Base-by-base conservation (phyloP, 2,329 filamentous ascomycete species). In the Beauveria caledonica region DNA sequence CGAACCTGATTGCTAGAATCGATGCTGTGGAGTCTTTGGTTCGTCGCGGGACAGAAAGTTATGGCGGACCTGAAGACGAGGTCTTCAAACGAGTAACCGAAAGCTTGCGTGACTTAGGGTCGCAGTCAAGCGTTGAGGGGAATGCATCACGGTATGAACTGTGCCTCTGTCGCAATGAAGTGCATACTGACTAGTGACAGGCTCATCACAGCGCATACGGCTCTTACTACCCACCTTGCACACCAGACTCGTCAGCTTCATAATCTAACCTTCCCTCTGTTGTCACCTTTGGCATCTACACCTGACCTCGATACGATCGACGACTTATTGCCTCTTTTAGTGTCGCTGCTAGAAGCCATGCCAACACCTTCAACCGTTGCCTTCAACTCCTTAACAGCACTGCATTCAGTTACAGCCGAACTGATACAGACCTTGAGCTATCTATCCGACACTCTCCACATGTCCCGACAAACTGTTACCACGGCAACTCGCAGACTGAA, bases 381-480 rank as follows among this genome's bases (percentile, higher is more conserved):
- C 1, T 81, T 88, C 66, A 80, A 81, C 66, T 89, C 88, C 10
- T 76, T 92, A 50, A 80, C 85, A 61, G 81, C 84, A 23, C 80
- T 93, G 56, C 86, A 90, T 69, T 79, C 83, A 7, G 79, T 90
- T 64, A 92, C 89, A 0, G 78, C 83, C 27, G 88, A 92, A 63
- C 77, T 93, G 29, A 84, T 93, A 9, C 84, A 90, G 68, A 90
- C 90, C 7, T 82, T 99, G 51, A 91, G 90, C 66, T 88, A 91
- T 65, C 80, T 99, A 5, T 91, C 90, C 7, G 94, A 99, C 71
- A 92, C 90, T 3, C 80, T 99, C 39, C 93, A 97, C 73, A 96
- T 97, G 87, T 92, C 89, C 36, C 86, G 91, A 13, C 93, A 97
- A 73, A 89, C 90, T 1, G 94, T 90, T 0, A 88, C 86, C 3